Evolutionary conservation across 2,329 filamentous ascomycete species (phyloP), one percentile per base, ranked within the genome.

Genomic region (Cercospora sp.): DNA sequence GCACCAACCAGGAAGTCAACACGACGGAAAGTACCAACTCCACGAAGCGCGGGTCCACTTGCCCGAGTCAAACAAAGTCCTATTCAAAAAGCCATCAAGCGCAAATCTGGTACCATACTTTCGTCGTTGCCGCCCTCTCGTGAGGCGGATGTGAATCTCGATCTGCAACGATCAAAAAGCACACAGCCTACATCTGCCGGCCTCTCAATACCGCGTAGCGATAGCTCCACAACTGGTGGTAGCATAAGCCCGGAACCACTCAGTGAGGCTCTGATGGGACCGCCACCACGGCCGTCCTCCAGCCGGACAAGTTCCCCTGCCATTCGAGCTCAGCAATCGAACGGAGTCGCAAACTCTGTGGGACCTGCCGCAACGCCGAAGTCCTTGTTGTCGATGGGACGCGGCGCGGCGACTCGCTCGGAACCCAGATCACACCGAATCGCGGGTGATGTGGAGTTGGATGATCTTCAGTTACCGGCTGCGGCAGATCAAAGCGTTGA

Each of bases 381-480:
- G 60, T 77, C 76, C 9, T 60, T 77, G 16, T 67, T 79, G 1
- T 76, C 76, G 18, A 80, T 72, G 69, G 66, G 67, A 3, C 61
- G 60, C n/a, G 65, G 45, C 30, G 62, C 51, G 3, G 28, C 67
- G 7, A 26, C 45, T 13, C 48, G 36, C 7, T 53, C 55, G 0
- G 39, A 26, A 10, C 28, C 45, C 20, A 33, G 12, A 18, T 48
- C 57, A 26, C 26, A 59, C n/a, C 45, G 31, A 28, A 36, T 5
- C 16, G 12, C 45, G 20, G 55, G 68, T 58, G 69, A 67, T 13
- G 67, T 68, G 70, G 75, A 69, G 30, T 74, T 90, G 78, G 88
- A 90, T 67, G 87, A 89, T 69, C 85, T 90, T 31, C 79, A 90
- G 70, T 84, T 97, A 20, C 94, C 93, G 7, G 93, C 96, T 78